These are phyloP conservation scores for Yarrowia bubula DNA, from an alignment of 805 yeast species.

Conservation along the genomic window DNA sequence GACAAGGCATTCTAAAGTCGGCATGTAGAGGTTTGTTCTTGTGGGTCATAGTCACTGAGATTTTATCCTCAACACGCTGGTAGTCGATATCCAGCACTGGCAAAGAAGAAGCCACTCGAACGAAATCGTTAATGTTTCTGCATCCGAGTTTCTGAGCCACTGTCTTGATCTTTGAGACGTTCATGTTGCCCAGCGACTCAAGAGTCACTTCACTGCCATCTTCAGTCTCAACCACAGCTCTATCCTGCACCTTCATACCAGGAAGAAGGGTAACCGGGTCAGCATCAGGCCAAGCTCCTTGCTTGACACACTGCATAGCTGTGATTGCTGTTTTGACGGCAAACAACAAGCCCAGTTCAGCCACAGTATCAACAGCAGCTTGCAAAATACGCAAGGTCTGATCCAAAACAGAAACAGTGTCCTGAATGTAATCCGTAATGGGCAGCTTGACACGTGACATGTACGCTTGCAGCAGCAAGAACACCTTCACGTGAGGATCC, in stretches of 20 bases:
- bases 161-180: conserved; percentile 40
- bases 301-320: conserved; percentile 84
- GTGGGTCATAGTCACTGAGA: conserved; percentile 31
- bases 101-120: conserved; percentile 51
- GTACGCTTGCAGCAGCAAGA: conserved; percentile 67
- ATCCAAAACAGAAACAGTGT: conserved; percentile 87
- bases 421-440: conserved; percentile 92
- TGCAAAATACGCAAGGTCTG: conserved; percentile 92
- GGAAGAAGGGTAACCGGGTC: conserved; percentile 61
- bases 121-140: conserved; percentile 48
- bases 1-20: conserved; percentile 69
- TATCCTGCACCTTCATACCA: conserved; percentile 37
- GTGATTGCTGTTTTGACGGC: conserved; percentile 62
- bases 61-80: conserved; percentile 31
- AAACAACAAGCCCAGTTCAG: conserved; percentile 72
- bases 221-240: conserved; percentile 30
- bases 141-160: conserved; percentile 41
- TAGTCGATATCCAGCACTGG: conserved; percentile 53
- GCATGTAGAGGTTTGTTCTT: conserved; percentile 36
- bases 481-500: conserved; percentile 85
- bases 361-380: conserved; percentile 84
- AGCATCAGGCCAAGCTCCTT: conserved; percentile 81
- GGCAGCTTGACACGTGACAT: conserved; percentile 76
- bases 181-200: conserved; percentile 29
- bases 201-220: conserved; percentile 25